phyloP scores from a whole-genome alignment of 2,329 filamentous ascomycete genomes.

The Didymella pomorum region DNA sequence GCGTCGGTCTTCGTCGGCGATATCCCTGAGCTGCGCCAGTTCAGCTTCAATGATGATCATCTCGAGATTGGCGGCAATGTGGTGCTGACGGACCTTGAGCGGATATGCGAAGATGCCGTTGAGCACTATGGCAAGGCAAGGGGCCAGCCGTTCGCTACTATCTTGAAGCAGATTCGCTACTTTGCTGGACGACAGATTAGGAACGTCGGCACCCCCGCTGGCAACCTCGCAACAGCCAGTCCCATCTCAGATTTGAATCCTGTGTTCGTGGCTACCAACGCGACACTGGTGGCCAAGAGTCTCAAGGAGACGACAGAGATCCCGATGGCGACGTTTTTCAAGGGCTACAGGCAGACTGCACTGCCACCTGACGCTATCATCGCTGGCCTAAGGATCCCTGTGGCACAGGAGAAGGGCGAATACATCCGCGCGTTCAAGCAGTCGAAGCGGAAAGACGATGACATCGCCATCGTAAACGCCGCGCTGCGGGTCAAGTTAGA shows the following conservation, averaged over 20 bases:
- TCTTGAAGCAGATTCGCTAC: conserved; percentile 91
- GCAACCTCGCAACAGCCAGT: conserved; percentile 91
- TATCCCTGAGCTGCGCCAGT: conserved; percentile 86
- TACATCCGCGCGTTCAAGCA: conserved; percentile 94
- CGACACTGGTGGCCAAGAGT: conserved; percentile 81
- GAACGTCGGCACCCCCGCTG: conserved; percentile 96
- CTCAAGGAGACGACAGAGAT: conserved; percentile 77
- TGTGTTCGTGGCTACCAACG: conserved; percentile 86
- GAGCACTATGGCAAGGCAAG: conserved; percentile 75
- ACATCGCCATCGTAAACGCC: conserved; percentile 96
- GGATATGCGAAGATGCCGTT: conserved; percentile 80
- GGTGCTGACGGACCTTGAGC: conserved; percentile 87
- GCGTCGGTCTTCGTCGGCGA: conserved; percentile 93
- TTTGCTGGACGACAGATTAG: conserved; percentile 96
- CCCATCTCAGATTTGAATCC: conserved; percentile 97
- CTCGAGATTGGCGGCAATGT: conserved; percentile 96
- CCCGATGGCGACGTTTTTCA: conserved; percentile 93
- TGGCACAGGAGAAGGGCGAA: conserved; percentile 77
- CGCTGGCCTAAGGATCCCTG: conserved; percentile 83
- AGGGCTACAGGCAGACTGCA: conserved; percentile 85
- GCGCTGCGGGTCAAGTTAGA: conserved; percentile 79
- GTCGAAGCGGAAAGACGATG: conserved; percentile 95
- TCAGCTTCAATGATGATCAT: conserved; percentile 77
- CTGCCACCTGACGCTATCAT: conserved; percentile 84
- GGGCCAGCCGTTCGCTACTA: conserved; percentile 85